Evolutionary conservation across 371 early-diverging fungal genomes (phyloP), one percentile per base, ranked within the genome.

Genomic region (Lichtheimia corymbifera): DNA sequence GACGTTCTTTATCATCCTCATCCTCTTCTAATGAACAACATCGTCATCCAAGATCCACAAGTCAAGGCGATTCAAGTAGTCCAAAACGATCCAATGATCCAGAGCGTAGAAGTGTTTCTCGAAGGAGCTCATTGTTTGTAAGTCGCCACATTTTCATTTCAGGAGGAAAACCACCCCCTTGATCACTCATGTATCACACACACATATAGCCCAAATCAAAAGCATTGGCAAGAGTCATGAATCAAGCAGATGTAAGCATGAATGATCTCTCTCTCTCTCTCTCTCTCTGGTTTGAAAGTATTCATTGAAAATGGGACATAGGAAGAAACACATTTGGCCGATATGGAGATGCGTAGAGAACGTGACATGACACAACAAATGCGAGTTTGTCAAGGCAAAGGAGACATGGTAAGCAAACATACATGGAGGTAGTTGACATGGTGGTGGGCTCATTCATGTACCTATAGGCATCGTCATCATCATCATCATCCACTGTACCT

Each of bases 341-440:
- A 78, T 64, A 35, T 75, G 41, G 79, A 78, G 45, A 78, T 78
- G 73, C 70, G 76, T 11, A 65, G 73, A 43, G 79, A 78, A 53
- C 65, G 71, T 24, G 71, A 67, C 42, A 68, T 71, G 49, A 71
- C 75, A 3, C 53, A 55, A 14, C 68, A 74, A 35, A 62, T 73
- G 14, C 71, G 71, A 47, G 60, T 47, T 17, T 49, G 59, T 43
- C 49, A 56, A 22, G 64, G 59, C 43, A 56, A 30, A 62, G 54
- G 15, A 35, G 30, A 55, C 17, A n/a, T 22, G 35, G 35, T 35
- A 11, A 35, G 35, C 7, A 30, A 30, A 5, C 4, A 30, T 4
- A 1, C 30, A 30, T 30, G 47, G 20, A n/a, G n/a, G n/a, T n/a
- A n/a, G 5, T 47, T 4, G 47, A 47, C 15, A 3, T 47, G n/a